Evolutionary conservation across 352 stramenopile genomes (phyloP).

Genomic region (Albugo laibachii): DNA sequence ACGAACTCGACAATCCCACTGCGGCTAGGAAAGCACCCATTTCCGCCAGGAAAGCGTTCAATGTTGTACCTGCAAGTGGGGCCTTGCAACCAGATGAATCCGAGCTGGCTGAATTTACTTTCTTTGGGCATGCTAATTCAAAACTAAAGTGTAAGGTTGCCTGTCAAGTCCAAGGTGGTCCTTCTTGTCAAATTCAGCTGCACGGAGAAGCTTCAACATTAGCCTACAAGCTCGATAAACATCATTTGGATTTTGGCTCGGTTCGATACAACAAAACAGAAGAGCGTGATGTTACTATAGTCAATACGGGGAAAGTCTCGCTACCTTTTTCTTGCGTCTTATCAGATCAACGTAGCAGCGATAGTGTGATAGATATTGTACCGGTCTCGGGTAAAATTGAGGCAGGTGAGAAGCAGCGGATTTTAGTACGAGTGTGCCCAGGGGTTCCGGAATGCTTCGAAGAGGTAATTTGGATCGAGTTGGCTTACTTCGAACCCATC

Average conservation of each 20-base stretch:
- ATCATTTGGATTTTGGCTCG: conserved; percentile 84
- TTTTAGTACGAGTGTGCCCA: conserved; percentile 74
- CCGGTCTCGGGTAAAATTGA: conserved; percentile 70
- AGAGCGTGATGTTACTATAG: conserved; percentile 82
- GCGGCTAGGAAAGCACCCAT: conserved; percentile 74
- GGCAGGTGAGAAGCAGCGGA: conserved; percentile 76
- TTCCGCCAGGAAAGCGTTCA: conserved; percentile 86
- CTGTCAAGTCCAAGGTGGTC: conserved; percentile 86
- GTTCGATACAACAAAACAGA: conserved; percentile 86
- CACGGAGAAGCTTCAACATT: conserved; percentile 82
- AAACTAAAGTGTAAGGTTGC: conserved; percentile 79
- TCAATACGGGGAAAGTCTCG: conserved; percentile 85
- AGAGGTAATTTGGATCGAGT: conserved; percentile 80
- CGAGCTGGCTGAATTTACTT: conserved; percentile 86
- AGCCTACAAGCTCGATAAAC: conserved; percentile 81
- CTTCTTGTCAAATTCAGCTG: conserved; percentile 83
- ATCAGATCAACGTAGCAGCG: conserved; percentile 14
- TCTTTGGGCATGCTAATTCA: conserved; percentile 84
- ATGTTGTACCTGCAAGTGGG: conserved; percentile 86
- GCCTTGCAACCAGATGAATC: conserved; percentile 68
- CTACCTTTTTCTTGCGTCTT: conserved; percentile 63
- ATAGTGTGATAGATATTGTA: conserved; percentile 45
- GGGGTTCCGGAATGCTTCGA: conserved; percentile 75
- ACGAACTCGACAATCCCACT: conserved; percentile 16
- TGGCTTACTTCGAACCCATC: conserved; percentile 89